phyloP scores from a whole-genome alignment of 257 asterid genomes.

The Petrea volubilis region DNA sequence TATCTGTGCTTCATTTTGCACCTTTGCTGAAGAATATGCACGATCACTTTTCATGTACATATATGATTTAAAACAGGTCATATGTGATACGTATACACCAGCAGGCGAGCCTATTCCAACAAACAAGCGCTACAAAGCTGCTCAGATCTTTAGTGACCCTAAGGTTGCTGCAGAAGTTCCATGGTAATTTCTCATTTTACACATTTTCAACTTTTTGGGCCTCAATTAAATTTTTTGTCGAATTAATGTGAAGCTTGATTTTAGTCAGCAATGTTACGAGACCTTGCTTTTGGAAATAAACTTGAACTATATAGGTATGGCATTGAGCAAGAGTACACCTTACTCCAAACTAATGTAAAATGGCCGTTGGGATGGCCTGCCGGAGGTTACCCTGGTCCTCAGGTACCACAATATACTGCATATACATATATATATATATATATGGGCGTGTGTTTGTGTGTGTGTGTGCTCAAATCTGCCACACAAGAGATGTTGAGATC shows the following conservation, averaged over 20 bases:
- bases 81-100: conserved; percentile 93
- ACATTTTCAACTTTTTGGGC: neutral
- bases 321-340: conserved; percentile 92
- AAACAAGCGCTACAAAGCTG: conserved; percentile 88
- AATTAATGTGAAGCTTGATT: neutral
- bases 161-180: conserved; percentile 83
- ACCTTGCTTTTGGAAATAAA: neutral
- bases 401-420: conserved; percentile 46
- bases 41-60: neutral
- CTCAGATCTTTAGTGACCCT: conserved; percentile 79
- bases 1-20: neutral
- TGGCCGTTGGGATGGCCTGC: conserved; percentile 99
- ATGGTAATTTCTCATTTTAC: conserved; percentile 52
- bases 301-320: conserved; percentile 64
- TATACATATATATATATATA: too few species aligned
- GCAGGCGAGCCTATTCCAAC: conserved; percentile 97
- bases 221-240: too few species aligned
- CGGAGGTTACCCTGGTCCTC: conserved; percentile 99
- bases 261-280: neutral
- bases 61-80: conserved; percentile 53
- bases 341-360: conserved; percentile 70
- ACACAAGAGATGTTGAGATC: neutral
- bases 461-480: too few species aligned
- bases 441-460: too few species aligned
- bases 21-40: too few species aligned